Conservation (phyloP, 73 alveolate genomes). For the Stentor coeruleus region DNA sequence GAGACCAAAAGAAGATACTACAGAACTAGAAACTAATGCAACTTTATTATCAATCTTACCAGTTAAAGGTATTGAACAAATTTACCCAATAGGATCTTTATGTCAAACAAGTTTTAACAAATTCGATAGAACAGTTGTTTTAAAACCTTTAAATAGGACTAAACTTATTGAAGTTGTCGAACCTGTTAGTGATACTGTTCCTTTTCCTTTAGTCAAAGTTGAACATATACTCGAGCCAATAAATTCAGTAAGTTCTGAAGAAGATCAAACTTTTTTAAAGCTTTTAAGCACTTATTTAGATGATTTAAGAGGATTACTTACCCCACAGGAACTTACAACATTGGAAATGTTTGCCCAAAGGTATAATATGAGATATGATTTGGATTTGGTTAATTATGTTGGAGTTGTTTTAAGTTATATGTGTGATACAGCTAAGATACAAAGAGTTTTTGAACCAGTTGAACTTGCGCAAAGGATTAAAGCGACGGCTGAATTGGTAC, state of each 20-base stretch:
- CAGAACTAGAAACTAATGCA: slow-evolving; percentile 1
- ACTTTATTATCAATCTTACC: not conserved
- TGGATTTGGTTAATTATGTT: slow-evolving; percentile 1
- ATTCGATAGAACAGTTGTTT: slow-evolving; percentile 10
- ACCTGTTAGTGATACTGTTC: not conserved
- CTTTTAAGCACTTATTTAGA: not conserved
- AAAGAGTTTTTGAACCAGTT: slow-evolving; percentile 4
- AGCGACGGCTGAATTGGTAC: not conserved
- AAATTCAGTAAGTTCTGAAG: slow-evolving; percentile 2
- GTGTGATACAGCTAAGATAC: slow-evolving; percentile 13
- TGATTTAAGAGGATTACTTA: not conserved
- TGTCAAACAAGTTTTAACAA: slow-evolving; percentile 14
- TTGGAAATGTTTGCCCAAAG: slow-evolving; percentile 13
- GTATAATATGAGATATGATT: slow-evolving; percentile 24
- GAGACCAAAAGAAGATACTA: slow-evolving; percentile 23
- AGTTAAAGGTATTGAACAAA: not conserved
- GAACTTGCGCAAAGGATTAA: slow-evolving; percentile 10
- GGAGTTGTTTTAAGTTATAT: slow-evolving; percentile 12
- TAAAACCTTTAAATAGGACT: not conserved
- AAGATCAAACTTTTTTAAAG: slow-evolving; percentile 3
- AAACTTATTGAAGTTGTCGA: slow-evolving; percentile 9
- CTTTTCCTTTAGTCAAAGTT: slow-evolving; percentile 15
- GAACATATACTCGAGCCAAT: not conserved
- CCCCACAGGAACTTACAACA: not conserved
- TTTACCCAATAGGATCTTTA: slow-evolving; percentile 6